A percentile compares a stretch with the other conserved stretches of the same genome.
Evolutionary conservation across 75 land plant species (phyloP).

Genomic region (Sequoia sempervirens): DNA sequence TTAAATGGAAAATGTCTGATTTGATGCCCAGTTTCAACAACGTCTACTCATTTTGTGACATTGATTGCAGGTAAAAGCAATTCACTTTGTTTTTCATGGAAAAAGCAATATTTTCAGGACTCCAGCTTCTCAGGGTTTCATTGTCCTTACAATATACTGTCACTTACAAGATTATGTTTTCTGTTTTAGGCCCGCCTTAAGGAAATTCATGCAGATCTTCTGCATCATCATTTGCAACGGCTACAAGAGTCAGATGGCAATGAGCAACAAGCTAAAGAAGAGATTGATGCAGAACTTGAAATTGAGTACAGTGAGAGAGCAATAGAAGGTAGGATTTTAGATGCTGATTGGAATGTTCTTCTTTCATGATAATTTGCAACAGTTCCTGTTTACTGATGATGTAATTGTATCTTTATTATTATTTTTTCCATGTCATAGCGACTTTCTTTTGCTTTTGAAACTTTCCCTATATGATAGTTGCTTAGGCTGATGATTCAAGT

Average conservation of each 20-base stretch:
- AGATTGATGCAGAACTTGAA: constrained; percentile 27
- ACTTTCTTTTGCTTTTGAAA: background rate
- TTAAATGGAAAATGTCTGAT: too few relatives aligned
- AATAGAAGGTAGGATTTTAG: constrained; percentile 29
- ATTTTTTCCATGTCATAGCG: background rate
- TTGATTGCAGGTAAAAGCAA: too few relatives aligned
- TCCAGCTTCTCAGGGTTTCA: background rate
- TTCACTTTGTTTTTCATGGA: background rate
- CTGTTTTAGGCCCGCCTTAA: constrained; percentile 64
- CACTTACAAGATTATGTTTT: background rate
- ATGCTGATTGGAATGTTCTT: background rate
- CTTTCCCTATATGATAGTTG: background rate
- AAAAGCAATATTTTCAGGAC: background rate
- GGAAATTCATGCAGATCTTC: constrained; percentile 77
- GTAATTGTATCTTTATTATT: background rate
- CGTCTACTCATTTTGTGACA: too few relatives aligned
- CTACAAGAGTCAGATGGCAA: constrained; percentile 46
- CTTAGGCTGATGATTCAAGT: background rate
- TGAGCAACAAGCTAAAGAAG: constrained; percentile 24
- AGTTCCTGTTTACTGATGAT: background rate
- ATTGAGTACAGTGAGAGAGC: constrained; percentile 5
- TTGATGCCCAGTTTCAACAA: too few relatives aligned
- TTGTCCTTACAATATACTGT: background rate
- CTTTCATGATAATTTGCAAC: background rate
- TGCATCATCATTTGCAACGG: constrained; percentile 74